Evolutionary conservation across 2,329 filamentous ascomycete species (phyloP).

Genomic region (Nemania serpens): DNA sequence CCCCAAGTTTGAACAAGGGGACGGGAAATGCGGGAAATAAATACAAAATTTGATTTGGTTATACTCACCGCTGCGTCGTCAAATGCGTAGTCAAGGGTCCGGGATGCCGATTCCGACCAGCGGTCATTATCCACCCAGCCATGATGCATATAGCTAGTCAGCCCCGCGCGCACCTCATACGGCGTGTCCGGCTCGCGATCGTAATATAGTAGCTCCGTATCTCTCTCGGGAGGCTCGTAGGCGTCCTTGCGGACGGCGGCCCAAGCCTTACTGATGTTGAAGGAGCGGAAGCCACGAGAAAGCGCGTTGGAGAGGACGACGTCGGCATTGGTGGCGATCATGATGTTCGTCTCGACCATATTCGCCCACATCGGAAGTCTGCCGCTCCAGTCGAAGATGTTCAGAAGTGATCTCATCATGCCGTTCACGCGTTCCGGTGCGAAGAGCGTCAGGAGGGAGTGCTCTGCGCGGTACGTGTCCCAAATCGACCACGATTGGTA

Average conservation of each 20-base stretch:
- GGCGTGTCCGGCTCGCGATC: constrained; percentile 52
- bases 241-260: constrained; percentile 50
- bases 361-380: constrained; percentile 56
- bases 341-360: constrained; percentile 55
- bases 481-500: constrained; percentile 57
- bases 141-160: constrained; percentile 49
- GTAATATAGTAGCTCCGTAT: constrained; percentile 51
- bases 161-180: constrained; percentile 51
- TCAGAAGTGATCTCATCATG: constrained; percentile 52
- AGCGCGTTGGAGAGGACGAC: constrained; percentile 54
- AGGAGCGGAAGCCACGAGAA: constrained; percentile 47
- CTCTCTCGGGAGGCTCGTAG: constrained; percentile 49
- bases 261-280: constrained; percentile 51
- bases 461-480: constrained; percentile 55
- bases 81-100: constrained; percentile 54
- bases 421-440: constrained; percentile 51
- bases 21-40: too few species aligned
- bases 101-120: constrained; percentile 52
- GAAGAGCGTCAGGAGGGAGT: constrained; percentile 51
- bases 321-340: constrained; percentile 55
- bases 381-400: constrained; percentile 53
- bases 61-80: constrained; percentile 46
- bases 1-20: too few species aligned
- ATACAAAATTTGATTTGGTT: not conserved
- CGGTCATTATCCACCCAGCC: constrained; percentile 54